Evolutionary conservation across 352 stramenopile genomes (phyloP).

Genomic region (Phytophthora boehmeriae): DNA sequence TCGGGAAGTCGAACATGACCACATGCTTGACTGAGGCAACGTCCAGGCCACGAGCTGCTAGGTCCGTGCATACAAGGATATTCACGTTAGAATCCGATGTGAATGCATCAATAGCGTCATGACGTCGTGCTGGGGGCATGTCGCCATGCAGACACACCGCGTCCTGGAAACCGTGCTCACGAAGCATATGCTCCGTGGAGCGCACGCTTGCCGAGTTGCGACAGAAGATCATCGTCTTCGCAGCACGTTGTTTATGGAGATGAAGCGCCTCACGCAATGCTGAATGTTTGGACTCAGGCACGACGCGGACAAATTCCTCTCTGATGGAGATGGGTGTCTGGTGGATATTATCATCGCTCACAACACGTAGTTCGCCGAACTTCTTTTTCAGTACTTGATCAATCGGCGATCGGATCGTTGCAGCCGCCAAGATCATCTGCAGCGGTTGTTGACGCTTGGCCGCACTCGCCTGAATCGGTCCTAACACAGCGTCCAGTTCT

Average conservation of each 20-base stretch:
- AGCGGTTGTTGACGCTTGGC: conserved; percentile 57
- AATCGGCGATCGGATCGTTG: conserved; percentile 70
- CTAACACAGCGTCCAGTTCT: conserved; percentile 75
- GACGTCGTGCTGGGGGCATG: conserved; percentile 62
- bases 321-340: conserved; percentile 62
- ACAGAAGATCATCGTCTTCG: conserved; percentile 83
- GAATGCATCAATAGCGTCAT: conserved; percentile 68
- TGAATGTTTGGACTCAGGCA: conserved; percentile 70
- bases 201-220: conserved; percentile 73
- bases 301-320: conserved; percentile 73
- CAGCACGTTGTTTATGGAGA: conserved; percentile 39
- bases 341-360: conserved; percentile 75
- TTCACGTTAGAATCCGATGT: conserved; percentile 40
- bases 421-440: conserved; percentile 76
- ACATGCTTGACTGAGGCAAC: conserved; percentile 90
- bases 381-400: conserved; percentile 77
- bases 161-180: conserved; percentile 66
- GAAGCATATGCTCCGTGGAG: conserved; percentile 85
- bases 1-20: conserved; percentile 94
- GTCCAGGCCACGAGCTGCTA: conserved; percentile 93
- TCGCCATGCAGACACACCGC: conserved; percentile 77
- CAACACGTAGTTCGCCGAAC: conserved; percentile 62
- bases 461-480: conserved; percentile 66
- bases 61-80: conserved; percentile 93
- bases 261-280: conserved; percentile 64